phyloP scores from a whole-genome alignment of 805 yeast species.

The Candida ipomoeae region DNA sequence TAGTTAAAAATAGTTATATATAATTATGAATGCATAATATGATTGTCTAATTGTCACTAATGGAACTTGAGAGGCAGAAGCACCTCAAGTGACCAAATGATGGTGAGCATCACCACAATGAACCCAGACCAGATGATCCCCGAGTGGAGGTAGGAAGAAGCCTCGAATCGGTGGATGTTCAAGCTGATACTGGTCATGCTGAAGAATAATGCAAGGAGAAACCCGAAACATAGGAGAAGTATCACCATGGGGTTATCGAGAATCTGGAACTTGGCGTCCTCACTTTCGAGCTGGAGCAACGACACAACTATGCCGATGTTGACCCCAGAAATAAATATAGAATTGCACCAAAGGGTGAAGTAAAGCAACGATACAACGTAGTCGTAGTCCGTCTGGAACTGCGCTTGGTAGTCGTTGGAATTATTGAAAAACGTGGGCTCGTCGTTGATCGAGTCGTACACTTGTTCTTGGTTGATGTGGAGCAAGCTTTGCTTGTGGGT shows the following conservation, averaged over 20 bases:
- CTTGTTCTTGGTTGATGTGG: constrained; percentile 9
- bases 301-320: constrained; percentile 38
- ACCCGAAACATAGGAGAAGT: constrained; percentile 28
- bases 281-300: constrained; percentile 22
- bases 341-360: constrained; percentile 32
- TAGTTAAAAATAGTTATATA: too few relatives aligned
- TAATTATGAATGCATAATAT: too few relatives aligned
- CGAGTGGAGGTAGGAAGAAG: constrained; percentile 25
- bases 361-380: constrained; percentile 33
- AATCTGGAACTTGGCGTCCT: constrained; percentile 22
- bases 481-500: constrained; percentile 1
- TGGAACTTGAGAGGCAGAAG: background rate
- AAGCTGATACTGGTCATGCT: constrained; percentile 35
- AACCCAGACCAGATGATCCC: constrained; percentile 25
- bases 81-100: constrained; percentile 17
- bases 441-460: constrained; percentile 34
- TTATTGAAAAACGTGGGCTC: constrained; percentile 24
- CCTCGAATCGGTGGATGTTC: constrained; percentile 27
- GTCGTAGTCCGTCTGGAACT: constrained; percentile 34
- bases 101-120: constrained; percentile 20
- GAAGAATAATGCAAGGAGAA: constrained; percentile 29
- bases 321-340: constrained; percentile 36
- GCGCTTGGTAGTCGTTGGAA: constrained; percentile 20
- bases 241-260: constrained; percentile 32
- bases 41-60: background rate